Conservation (phyloP, 305 asterid genomes). For the Plantago coronopus region DNA sequence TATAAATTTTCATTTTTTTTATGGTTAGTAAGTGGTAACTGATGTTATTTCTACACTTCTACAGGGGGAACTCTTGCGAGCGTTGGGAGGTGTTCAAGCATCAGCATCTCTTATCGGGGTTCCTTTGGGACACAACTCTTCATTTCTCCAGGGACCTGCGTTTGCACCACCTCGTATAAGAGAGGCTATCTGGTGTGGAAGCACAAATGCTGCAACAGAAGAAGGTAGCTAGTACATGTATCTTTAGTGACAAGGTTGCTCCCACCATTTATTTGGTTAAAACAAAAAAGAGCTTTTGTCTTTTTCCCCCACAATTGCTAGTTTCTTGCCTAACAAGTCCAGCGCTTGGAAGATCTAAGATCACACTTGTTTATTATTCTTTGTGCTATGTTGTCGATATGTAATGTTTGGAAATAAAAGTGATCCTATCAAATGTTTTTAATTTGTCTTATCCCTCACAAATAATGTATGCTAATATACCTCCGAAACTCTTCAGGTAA, state of each 20-base stretch:
- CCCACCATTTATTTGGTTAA: too few species aligned
- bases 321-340: constrained; percentile 8
- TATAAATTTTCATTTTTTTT: too few species aligned
- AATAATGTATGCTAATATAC: constrained; percentile 11
- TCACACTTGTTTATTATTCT: constrained; percentile 5
- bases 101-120: constrained; percentile 92
- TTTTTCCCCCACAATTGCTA: neutral
- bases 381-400: too few species aligned
- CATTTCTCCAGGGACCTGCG: constrained; percentile 98
- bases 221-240: constrained; percentile 54
- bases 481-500: constrained; percentile 50
- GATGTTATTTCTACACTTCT: constrained; percentile 11
- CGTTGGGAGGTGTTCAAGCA: constrained; percentile 79
- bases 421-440: too few species aligned
- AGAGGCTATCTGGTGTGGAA: constrained; percentile 99
- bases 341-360: constrained; percentile 6
- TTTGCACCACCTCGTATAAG: constrained; percentile 99
- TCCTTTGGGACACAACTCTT: constrained; percentile 95
- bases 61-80: constrained; percentile 90
- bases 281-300: too few species aligned
- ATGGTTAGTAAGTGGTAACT: neutral
- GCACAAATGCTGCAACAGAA: constrained; percentile 94
- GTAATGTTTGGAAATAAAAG: too few species aligned
- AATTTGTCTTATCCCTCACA: too few species aligned
- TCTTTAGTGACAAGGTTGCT: neutral